Percentiles rank a stretch among this genome's conserved stretches.
These are phyloP conservation scores for Casuarina equisetifolia DNA, from an alignment of 306 rosid genomes.

Conservation along the genomic window DNA sequence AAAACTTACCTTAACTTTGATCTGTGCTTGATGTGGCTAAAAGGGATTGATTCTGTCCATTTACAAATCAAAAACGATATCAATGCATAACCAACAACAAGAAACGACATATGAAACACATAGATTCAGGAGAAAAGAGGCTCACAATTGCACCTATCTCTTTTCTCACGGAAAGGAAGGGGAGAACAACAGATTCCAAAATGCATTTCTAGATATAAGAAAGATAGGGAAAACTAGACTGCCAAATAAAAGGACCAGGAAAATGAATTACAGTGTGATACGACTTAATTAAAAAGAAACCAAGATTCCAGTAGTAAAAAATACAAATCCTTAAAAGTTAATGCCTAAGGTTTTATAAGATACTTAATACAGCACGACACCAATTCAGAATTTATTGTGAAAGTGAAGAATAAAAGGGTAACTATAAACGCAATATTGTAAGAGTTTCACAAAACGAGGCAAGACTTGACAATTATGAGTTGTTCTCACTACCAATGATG, in stretches of 20 bases:
- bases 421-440: too few relatives aligned
- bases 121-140: background rate
- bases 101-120: background rate
- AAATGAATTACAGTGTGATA: too few relatives aligned
- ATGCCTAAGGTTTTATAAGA: background rate
- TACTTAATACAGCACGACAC: too few relatives aligned
- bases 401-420: too few relatives aligned
- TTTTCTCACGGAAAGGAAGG: too few relatives aligned
- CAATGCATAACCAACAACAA: background rate
- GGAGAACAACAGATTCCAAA: too few relatives aligned
- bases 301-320: background rate
- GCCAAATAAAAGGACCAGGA: too few relatives aligned
- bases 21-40: constrained; percentile 32
- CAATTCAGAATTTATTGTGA: too few relatives aligned
- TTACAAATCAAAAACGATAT: constrained; percentile 7
- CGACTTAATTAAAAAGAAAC: background rate
- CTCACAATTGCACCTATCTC: background rate
- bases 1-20: constrained; percentile 29
- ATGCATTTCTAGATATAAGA: too few relatives aligned
- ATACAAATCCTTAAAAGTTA: too few relatives aligned
- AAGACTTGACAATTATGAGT: too few relatives aligned
- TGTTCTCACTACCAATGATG: background rate
- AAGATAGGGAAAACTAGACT: too few relatives aligned
- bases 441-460: background rate
- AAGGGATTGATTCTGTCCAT: constrained; percentile 4